Evolutionary conservation across 2,329 filamentous ascomycete species (phyloP).

Genomic region (Aspergillus glaucus): DNA sequence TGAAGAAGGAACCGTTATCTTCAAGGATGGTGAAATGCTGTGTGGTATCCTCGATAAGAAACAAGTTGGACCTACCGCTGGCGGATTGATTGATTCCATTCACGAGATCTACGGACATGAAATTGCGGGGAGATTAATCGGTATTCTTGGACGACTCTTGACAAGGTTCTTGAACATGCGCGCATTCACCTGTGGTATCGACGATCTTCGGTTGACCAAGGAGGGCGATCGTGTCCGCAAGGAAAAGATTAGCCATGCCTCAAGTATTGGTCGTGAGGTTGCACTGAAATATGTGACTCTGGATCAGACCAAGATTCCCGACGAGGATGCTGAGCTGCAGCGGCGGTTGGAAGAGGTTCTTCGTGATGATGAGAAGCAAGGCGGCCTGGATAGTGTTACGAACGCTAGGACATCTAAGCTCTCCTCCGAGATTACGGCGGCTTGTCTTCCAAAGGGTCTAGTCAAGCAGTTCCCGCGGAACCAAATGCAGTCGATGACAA

Average conservation of each 20-base stretch:
- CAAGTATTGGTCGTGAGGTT: slow-evolving; percentile 66
- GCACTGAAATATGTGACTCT: slow-evolving; percentile 86
- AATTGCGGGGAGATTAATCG: slow-evolving; percentile 78
- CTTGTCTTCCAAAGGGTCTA: slow-evolving; percentile 74
- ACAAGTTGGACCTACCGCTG: slow-evolving; percentile 80
- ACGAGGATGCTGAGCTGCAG: slow-evolving; percentile 64
- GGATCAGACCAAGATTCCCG: slow-evolving; percentile 55
- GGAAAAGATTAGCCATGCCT: slow-evolving; percentile 61
- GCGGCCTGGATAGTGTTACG: slow-evolving; percentile 80
- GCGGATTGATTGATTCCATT: slow-evolving; percentile 83
- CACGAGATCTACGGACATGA: slow-evolving; percentile 91
- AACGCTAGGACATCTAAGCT: slow-evolving; percentile 64
- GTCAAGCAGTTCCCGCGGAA: slow-evolving; percentile 92
- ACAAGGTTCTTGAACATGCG: slow-evolving; percentile 89
- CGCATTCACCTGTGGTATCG: slow-evolving; percentile 94
- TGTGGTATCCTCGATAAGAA: slow-evolving; percentile 92
- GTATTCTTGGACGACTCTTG: slow-evolving; percentile 79
- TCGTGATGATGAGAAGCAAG: slow-evolving; percentile 84
- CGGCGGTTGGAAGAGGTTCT: slow-evolving; percentile 80
- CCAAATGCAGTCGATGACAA: slow-evolving; percentile 99
- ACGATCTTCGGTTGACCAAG: slow-evolving; percentile 80
- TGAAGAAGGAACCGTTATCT: slow-evolving; percentile 75
- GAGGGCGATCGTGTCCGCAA: slow-evolving; percentile 68
- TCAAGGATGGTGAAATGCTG: slow-evolving; percentile 81
- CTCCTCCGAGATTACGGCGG: slow-evolving; percentile 69